Evolutionary conservation across 108 stramenopile species (phyloP), one percentile per base, ranked within the genome.

Genomic region (Cyclotella kingstonii): DNA sequence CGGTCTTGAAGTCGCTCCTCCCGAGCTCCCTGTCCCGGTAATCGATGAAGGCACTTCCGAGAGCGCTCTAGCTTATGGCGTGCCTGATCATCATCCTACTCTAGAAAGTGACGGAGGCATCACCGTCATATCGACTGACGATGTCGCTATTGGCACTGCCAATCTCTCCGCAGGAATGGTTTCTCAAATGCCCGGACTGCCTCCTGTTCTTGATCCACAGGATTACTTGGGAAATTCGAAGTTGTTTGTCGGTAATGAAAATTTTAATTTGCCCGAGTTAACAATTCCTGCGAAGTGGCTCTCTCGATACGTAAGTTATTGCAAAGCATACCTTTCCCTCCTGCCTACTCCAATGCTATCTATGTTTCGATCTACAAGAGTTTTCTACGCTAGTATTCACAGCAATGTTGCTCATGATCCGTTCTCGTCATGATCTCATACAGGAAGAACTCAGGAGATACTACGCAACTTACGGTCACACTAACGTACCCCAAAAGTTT

Each of bases 401-500:
- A n/a, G 5, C 23, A 21, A 12, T 2, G 9, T 27, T 17, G 6
- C 35, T 19, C 36, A 4, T 2, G 7, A 2, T 43, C 41, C 15
- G 7, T 1, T 17, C 7, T 43, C 22, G 21, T 12, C 22, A 9
- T 25, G 44, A 27, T 44, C 14, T 31, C 14, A 43, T 1, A 49
- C 36, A 63, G 62, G 57, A 71, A 35, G 72, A 73, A 33, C 66
- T 73, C 38, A 73, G 67, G 31, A 50, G 43, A 15, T 73, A 58
- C 45, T 39, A 73, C 25, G 46, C 47, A 10, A 33, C 26, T 1
- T 58, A 73, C n/a, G 72, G 72, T 2, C 30, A 60, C 72, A 51
- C 36, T 49, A 52, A 39, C 42, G 82, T 80, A 14, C 81, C 84
- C 2, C 60, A 54, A 27, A 68, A 73, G 30, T 68, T 52, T 54